phyloP scores from a whole-genome alignment of 345 rosid genomes.

The Syzygium oleosum region DNA sequence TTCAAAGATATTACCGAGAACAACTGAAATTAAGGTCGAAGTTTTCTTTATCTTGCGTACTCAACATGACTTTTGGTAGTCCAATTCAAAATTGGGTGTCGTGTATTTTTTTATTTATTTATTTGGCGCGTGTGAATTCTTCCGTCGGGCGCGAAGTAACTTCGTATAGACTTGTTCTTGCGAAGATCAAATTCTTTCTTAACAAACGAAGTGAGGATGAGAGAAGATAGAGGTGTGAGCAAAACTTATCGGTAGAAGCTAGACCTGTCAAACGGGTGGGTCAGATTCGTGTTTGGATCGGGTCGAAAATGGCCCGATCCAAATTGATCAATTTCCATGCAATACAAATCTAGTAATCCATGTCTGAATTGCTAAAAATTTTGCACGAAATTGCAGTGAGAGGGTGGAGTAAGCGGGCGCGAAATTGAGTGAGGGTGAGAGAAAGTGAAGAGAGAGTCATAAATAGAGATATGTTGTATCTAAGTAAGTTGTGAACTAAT shows the following conservation, averaged over 20 bases:
- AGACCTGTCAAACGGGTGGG: too few relatives aligned
- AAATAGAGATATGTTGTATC: too few relatives aligned
- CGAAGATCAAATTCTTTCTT: not conserved
- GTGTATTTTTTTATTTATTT: not conserved
- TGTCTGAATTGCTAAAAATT: too few relatives aligned
- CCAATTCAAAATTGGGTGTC: not conserved
- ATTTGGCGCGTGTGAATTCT: not conserved
- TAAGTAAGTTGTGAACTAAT: too few relatives aligned
- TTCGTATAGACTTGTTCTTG: accelerated
- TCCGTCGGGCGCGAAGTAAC: accelerated
- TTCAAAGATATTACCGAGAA: not conserved
- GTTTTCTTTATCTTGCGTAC: not conserved
- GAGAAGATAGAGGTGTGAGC: not conserved
- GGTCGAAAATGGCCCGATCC: too few relatives aligned
- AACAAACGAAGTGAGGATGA: not conserved
- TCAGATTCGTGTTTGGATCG: too few relatives aligned
- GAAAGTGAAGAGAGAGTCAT: too few relatives aligned
- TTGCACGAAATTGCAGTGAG: too few relatives aligned
- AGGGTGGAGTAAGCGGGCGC: too few relatives aligned
- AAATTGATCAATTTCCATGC: too few relatives aligned
- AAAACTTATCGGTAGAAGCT: not conserved
- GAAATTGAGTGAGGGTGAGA: too few relatives aligned
- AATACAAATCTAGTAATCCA: too few relatives aligned
- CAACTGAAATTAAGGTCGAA: not conserved
- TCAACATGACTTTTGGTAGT: not conserved